Percentiles rank a stretch among this genome's conserved stretches.
Conservation (phyloP, 2,329 filamentous ascomycete genomes). For the Fusarium liriodendri region DNA sequence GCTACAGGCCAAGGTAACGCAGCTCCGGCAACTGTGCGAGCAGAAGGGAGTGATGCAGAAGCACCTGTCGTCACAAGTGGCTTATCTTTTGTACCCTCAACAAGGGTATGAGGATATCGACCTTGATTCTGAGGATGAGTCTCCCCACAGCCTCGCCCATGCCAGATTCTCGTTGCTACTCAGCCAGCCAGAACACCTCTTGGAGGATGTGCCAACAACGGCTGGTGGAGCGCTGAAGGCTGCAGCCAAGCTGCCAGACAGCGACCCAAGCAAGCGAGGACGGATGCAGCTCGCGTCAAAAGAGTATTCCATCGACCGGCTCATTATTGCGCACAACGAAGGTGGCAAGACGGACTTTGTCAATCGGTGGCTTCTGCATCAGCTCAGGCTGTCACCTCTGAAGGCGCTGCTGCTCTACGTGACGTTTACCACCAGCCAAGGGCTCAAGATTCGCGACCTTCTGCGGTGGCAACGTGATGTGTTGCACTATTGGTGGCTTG, state of each 20-base stretch:
- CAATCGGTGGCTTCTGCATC: conserved; percentile 64
- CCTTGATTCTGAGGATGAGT: conserved; percentile 52
- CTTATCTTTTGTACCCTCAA: conserved; percentile 53
- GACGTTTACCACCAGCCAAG: conserved; percentile 43
- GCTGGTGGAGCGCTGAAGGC: conserved; percentile 54
- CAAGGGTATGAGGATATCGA: conserved; percentile 55
- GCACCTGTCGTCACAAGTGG: conserved; percentile 53
- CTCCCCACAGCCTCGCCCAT: conserved; percentile 50
- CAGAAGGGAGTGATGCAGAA: conserved; percentile 56
- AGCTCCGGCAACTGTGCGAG: conserved; percentile 54
- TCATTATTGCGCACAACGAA: conserved; percentile 51
- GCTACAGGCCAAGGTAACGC: conserved; percentile 48
- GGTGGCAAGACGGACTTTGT: conserved; percentile 59
- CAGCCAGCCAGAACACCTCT: conserved; percentile 60
- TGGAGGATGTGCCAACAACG: conserved; percentile 54
- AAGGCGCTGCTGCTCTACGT: conserved; percentile 57
- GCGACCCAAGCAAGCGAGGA: conserved; percentile 48
- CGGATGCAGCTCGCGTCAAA: conserved; percentile 57
- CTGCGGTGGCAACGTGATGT: conserved; percentile 53
- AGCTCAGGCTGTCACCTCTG: conserved; percentile 59
- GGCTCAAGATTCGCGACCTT: conserved; percentile 48
- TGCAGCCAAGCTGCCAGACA: conserved; percentile 51
- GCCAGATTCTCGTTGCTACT: conserved; percentile 58
- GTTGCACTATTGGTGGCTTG: conserved; percentile 52
- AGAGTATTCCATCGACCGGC: conserved; percentile 59